These are phyloP conservation scores for Waltergamsia citrina DNA, from an alignment of 2,329 filamentous ascomycete species.

Conservation along the genomic window DNA sequence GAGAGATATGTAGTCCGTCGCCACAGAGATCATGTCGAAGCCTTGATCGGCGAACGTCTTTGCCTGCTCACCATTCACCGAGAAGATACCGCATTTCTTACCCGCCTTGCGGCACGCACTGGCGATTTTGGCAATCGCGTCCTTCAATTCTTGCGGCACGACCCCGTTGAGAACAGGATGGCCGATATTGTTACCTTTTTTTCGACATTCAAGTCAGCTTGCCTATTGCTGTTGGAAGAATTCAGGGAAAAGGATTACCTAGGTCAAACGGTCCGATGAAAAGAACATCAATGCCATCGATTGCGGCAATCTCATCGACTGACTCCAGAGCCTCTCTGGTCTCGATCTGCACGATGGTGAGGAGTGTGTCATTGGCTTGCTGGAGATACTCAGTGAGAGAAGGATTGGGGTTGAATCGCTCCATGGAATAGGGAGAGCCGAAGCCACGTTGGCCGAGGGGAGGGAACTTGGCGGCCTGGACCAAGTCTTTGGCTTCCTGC, in stretches of 20 bases:
- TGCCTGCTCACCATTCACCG: conserved; percentile 45
- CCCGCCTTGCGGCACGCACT: conserved; percentile 49
- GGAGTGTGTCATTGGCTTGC: conserved; percentile 38
- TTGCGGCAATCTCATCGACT: conserved; percentile 52
- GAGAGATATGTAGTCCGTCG: conserved; percentile 45
- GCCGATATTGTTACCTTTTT: conserved; percentile 46
- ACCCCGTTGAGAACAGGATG: conserved; percentile 51
- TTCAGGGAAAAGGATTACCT: conserved; percentile 20
- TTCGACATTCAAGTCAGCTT: neutral
- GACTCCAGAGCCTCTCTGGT: conserved; percentile 50
- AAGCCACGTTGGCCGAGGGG: conserved; percentile 37
- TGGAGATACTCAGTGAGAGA: conserved; percentile 38
- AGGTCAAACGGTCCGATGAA: conserved; percentile 61
- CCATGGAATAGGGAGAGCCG: conserved; percentile 35
- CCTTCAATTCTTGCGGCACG: conserved; percentile 47
- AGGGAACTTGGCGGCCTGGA: conserved; percentile 40
- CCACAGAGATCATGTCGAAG: conserved; percentile 52
- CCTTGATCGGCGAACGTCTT: conserved; percentile 44
- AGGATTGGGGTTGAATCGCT: conserved; percentile 31
- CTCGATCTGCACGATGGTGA: conserved; percentile 62
- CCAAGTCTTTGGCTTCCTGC: conserved; percentile 33
- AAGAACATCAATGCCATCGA: conserved; percentile 51
- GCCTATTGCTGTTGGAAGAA: neutral
- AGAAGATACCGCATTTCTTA: conserved; percentile 57
- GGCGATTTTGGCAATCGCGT: conserved; percentile 49